Evolutionary conservation across 257 asterid species (phyloP).

Genomic region (Forsythia suspensa): DNA sequence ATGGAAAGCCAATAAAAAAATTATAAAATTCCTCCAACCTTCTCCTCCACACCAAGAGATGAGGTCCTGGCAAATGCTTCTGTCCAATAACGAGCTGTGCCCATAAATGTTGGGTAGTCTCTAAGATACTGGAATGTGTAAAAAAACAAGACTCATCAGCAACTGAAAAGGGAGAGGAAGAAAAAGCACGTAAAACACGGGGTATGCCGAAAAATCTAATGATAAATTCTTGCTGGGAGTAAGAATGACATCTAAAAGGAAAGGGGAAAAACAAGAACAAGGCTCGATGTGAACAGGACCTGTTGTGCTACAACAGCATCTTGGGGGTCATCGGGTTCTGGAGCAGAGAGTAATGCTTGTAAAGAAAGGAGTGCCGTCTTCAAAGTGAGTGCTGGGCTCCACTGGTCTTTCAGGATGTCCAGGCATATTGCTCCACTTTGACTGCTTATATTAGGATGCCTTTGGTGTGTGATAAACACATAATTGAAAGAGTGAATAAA

Average conservation of each 20-base stretch:
- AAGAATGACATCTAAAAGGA: neutral
- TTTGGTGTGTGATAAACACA: constrained; percentile 36
- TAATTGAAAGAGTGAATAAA: constrained; percentile 9
- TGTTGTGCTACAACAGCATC: constrained; percentile 97
- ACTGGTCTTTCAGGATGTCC: constrained; percentile 94
- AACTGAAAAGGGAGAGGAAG: neutral
- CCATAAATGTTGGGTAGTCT: constrained; percentile 67
- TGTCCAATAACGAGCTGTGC: constrained; percentile 98
- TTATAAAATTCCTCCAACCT: constrained; percentile 40
- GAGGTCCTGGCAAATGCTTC: constrained; percentile 87
- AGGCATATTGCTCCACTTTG: constrained; percentile 99
- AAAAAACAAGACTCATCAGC: constrained; percentile 13
- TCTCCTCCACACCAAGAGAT: constrained; percentile 79
- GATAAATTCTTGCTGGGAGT: neutral
- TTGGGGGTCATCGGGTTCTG: constrained; percentile 96
- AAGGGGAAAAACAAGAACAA: neutral
- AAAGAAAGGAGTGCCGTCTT: constrained; percentile 95
- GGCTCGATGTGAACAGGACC: constrained; percentile 37
- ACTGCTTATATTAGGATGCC: constrained; percentile 99
- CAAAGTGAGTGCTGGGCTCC: constrained; percentile 98
- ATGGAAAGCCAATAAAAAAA: neutral
- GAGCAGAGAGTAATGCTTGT: constrained; percentile 93
- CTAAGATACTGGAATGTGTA: constrained; percentile 52
- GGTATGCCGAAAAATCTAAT: neutral
- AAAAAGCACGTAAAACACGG: neutral